phyloP scores from a whole-genome alignment of 345 rosid species.

The Eutrema yunnanense region DNA sequence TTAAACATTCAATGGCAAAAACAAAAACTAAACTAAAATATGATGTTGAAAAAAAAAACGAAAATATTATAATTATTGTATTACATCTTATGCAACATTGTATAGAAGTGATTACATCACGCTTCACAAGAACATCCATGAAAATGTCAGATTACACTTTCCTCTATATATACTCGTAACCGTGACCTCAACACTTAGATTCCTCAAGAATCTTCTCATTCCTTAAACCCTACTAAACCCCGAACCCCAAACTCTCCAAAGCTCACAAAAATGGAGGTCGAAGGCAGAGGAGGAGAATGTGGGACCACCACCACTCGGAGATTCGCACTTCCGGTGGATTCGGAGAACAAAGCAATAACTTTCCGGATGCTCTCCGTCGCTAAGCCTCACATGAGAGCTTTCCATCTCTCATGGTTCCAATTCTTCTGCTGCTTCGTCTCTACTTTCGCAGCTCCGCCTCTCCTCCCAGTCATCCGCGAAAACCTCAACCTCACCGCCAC shows the following conservation, averaged over 20 bases:
- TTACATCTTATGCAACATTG: background rate
- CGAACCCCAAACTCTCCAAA: background rate
- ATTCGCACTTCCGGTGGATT: conserved; percentile 72
- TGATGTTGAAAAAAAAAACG: too few relatives aligned
- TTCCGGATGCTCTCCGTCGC: conserved; percentile 64
- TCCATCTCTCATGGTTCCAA: conserved; percentile 81
- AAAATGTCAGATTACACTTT: conserved; percentile 17
- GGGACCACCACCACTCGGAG: conserved; percentile 15
- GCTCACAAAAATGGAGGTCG: conserved; percentile 14
- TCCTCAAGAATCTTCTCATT: background rate
- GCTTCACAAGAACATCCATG: background rate
- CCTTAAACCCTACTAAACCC: background rate
- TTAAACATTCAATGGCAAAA: background rate
- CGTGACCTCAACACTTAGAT: conserved; percentile 4
- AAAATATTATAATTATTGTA: background rate
- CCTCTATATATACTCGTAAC: conserved; percentile 23
- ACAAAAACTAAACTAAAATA: background rate
- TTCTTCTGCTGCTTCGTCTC: conserved; percentile 84
- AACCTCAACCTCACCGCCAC: conserved; percentile 75
- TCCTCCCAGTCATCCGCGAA: conserved; percentile 78
- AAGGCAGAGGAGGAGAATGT: conserved; percentile 24
- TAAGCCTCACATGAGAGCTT: conserved; percentile 82
- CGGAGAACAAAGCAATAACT: conserved; percentile 72
- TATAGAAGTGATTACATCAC: background rate
- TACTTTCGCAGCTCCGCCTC: conserved; percentile 81